Conservation (phyloP, 1,284 basidiomycete genomes). For the Pholiota adiposa region DNA sequence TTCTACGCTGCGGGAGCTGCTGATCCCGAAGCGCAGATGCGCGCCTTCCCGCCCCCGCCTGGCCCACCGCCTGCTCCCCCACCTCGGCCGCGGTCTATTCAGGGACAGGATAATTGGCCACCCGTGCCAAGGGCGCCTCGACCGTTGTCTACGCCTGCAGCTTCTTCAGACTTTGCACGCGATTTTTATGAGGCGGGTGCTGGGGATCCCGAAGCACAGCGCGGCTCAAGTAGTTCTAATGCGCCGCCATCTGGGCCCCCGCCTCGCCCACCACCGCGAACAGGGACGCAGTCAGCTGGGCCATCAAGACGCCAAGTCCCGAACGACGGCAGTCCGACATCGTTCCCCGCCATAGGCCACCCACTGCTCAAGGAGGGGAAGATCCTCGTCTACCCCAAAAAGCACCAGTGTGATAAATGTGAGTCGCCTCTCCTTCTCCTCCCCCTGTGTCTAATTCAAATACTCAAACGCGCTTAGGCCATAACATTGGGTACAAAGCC, state of each 20-base stretch:
- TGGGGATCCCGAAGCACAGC: slow-evolving; percentile 13
- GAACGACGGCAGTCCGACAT: slow-evolving; percentile 51
- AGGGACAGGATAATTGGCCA: too few relatives aligned
- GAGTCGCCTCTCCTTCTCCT: slow-evolving; percentile 26
- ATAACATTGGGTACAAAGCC: slow-evolving; percentile 73
- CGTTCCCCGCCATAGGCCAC: slow-evolving; percentile 62
- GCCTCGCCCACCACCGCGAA: background rate
- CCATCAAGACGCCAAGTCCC: slow-evolving; percentile 2
- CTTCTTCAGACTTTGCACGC: slow-evolving; percentile 52
- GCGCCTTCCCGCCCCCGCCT: slow-evolving; percentile 14
- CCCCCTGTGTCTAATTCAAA: background rate
- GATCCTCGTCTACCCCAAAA: slow-evolving; percentile 69
- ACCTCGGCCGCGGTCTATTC: background rate
- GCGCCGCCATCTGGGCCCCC: slow-evolving; percentile 19
- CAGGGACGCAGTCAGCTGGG: background rate
- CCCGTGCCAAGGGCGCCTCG: background rate
- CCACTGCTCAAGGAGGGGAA: slow-evolving; percentile 62
- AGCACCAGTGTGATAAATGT: slow-evolving; percentile 68
- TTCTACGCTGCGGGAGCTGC: slow-evolving; percentile 53
- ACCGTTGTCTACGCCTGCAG: slow-evolving; percentile 1
- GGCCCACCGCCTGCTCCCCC: slow-evolving; percentile 13
- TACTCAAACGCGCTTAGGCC: slow-evolving; percentile 48
- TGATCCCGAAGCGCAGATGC: slow-evolving; percentile 6
- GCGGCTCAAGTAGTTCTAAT: background rate
- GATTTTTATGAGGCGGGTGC: slow-evolving; percentile 58